A percentile compares a stretch with the other conserved stretches of the same genome.
These are phyloP conservation scores for Kazachstania sp. DNA, from an alignment of 1,139 yeast species.

Conservation along the genomic window DNA sequence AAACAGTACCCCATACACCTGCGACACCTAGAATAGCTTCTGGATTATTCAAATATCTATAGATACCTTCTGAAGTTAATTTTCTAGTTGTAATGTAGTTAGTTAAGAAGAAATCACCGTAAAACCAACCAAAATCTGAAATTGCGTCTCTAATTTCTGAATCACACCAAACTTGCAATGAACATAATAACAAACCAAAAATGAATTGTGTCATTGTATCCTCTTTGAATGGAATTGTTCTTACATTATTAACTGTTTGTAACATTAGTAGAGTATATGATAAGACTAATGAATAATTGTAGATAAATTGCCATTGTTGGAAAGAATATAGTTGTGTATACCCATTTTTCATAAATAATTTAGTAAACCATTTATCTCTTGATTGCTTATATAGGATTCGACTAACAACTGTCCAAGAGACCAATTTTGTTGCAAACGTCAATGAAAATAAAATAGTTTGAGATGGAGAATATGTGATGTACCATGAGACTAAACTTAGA, in stretches of 20 bases:
- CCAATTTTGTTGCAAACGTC: constrained; percentile 44
- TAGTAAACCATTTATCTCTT: constrained; percentile 55
- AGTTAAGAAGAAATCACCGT: constrained; percentile 77
- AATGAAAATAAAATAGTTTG: constrained; percentile 36
- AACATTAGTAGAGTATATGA: constrained; percentile 35
- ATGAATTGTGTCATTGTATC: constrained; percentile 38
- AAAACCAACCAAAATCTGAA: constrained; percentile 85
- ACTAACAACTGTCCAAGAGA: constrained; percentile 49
- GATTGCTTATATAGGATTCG: constrained; percentile 54
- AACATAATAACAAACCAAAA: constrained; percentile 51
- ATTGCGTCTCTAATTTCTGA: constrained; percentile 62
- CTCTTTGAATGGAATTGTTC: constrained; percentile 5
- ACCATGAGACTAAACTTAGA: constrained; percentile 38
- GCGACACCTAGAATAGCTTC: constrained; percentile 76
- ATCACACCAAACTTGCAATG: constrained; percentile 67
- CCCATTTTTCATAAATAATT: constrained; percentile 58
- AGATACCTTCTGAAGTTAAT: constrained; percentile 74
- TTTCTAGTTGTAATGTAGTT: constrained; percentile 36
- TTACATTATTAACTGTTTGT: constrained; percentile 27
- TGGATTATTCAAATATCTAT: constrained; percentile 77
- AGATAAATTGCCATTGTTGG: constrained; percentile 68
- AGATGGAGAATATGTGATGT: constrained; percentile 37
- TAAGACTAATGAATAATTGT: constrained; percentile 42
- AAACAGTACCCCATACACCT: constrained; percentile 72
- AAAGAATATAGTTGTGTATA: constrained; percentile 61